Conservation (phyloP, 768 basidiomycete species). For the Lactarius psammicola region DNA sequence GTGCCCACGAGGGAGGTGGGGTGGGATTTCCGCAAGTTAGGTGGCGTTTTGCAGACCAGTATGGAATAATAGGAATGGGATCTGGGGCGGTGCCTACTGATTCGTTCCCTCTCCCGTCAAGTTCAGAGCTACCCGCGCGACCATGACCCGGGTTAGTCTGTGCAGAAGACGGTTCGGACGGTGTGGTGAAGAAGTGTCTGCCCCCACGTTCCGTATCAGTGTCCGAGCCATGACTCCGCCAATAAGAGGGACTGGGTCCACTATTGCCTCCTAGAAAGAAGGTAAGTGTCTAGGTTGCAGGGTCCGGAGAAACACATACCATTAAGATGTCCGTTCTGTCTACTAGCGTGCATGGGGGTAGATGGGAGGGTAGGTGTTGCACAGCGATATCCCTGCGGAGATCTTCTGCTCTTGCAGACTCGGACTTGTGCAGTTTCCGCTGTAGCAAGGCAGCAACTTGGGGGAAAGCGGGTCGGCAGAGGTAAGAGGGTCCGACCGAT, state of each 20-base stretch:
- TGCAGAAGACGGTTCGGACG: slow-evolving; percentile 35
- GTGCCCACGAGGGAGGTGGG: slow-evolving; percentile 62
- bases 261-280: slow-evolving; percentile 20
- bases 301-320: slow-evolving; percentile 2
- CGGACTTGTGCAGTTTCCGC: neutral
- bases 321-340: slow-evolving; percentile 23
- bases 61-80: slow-evolving; percentile 63
- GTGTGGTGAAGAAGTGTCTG: slow-evolving; percentile 33
- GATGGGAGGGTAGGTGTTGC: neutral
- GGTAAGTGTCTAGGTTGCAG: neutral
- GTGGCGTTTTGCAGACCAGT: slow-evolving; percentile 89
- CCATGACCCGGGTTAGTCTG: slow-evolving; percentile 28
- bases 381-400: neutral
- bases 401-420: neutral
- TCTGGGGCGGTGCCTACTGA: slow-evolving; percentile 38
- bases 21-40: slow-evolving; percentile 86
- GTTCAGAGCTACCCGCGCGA: slow-evolving; percentile 35
- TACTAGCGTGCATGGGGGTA: slow-evolving; percentile 14
- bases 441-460: neutral
- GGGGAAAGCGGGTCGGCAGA: neutral
- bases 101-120: slow-evolving; percentile 33
- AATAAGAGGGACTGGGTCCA: slow-evolving; percentile 25
- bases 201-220: slow-evolving; percentile 37
- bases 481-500: neutral
- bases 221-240: slow-evolving; percentile 31